Percentiles rank a stretch among this genome's conserved stretches.
Evolutionary conservation across 1,139 yeast species (phyloP).

Genomic region (Trichomonascaceae sp.): DNA sequence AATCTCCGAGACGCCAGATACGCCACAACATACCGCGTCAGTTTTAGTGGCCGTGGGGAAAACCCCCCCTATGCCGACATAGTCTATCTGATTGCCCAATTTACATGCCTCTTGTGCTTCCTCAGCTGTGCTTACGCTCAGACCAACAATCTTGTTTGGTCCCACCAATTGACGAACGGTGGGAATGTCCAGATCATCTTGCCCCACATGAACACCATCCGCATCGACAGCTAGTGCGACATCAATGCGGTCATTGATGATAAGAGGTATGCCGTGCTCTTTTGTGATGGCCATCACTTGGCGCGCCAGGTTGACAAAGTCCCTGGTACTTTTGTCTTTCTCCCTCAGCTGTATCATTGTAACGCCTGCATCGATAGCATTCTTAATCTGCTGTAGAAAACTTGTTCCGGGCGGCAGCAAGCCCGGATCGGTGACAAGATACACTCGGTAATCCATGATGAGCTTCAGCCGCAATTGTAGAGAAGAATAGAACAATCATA

Average conservation of each 20-base stretch:
- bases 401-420: conserved; percentile 57
- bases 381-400: conserved; percentile 36
- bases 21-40: conserved; percentile 45
- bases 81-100: conserved; percentile 49
- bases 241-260: conserved; percentile 81
- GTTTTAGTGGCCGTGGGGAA: conserved; percentile 65
- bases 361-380: conserved; percentile 57
- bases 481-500: no score
- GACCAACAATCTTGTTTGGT: conserved; percentile 63
- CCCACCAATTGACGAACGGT: conserved; percentile 56
- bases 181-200: conserved; percentile 65
- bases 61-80: conserved; percentile 78
- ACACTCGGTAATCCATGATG: conserved; percentile 53
- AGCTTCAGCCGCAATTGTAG: no score
- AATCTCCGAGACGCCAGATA: conserved; percentile 49
- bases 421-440: conserved; percentile 71
- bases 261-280: conserved; percentile 51
- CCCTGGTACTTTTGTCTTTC: conserved; percentile 55
- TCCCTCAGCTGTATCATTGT: conserved; percentile 79
- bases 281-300: conserved; percentile 50
- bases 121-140: conserved; percentile 48
- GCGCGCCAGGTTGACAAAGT: conserved; percentile 50
- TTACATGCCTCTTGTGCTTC: conserved; percentile 41
- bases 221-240: conserved; percentile 85
- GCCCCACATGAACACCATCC: conserved; percentile 91